phyloP scores from a whole-genome alignment of 768 basidiomycete species.

The Galerina sulciceps region DNA sequence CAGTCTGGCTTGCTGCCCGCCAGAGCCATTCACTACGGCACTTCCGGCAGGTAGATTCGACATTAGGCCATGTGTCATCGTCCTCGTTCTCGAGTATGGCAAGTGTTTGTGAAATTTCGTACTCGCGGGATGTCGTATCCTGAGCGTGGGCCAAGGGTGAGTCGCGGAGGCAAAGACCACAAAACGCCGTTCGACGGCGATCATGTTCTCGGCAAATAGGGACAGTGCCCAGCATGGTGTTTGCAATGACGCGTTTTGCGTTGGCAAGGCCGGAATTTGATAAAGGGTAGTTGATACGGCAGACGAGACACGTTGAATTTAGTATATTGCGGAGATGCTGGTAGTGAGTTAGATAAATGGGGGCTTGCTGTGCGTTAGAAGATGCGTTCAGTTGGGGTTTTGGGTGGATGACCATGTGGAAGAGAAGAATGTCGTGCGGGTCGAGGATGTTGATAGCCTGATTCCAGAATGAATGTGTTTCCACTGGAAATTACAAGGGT shows the following conservation, averaged over 20 bases:
- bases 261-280: constrained; percentile 51
- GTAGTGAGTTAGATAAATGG: constrained; percentile 51
- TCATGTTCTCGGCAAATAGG: constrained; percentile 69
- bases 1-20: constrained; percentile 52
- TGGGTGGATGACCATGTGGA: constrained; percentile 50
- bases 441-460: constrained; percentile 66
- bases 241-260: constrained; percentile 51
- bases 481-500: constrained; percentile 46
- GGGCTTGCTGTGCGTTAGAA: constrained; percentile 34
- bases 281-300: constrained; percentile 68
- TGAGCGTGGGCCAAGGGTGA: constrained; percentile 36
- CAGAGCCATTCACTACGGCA: constrained; percentile 73
- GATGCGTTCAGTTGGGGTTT: constrained; percentile 36
- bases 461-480: constrained; percentile 73
- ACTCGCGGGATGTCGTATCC: constrained; percentile 22
- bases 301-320: constrained; percentile 60
- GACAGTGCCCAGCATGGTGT: constrained; percentile 49
- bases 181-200: constrained; percentile 54
- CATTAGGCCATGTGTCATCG: constrained; percentile 64
- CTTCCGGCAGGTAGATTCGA: constrained; percentile 68
- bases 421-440: constrained; percentile 58
- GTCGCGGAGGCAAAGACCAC: constrained; percentile 73
- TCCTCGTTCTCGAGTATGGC: constrained; percentile 75
- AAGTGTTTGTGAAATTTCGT: constrained; percentile 33
- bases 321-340: constrained; percentile 67